A percentile compares a stretch with the other conserved stretches of the same genome.
Evolutionary conservation across 1,284 basidiomycete species (phyloP).

Genomic region (Ganoderma meredithae): DNA sequence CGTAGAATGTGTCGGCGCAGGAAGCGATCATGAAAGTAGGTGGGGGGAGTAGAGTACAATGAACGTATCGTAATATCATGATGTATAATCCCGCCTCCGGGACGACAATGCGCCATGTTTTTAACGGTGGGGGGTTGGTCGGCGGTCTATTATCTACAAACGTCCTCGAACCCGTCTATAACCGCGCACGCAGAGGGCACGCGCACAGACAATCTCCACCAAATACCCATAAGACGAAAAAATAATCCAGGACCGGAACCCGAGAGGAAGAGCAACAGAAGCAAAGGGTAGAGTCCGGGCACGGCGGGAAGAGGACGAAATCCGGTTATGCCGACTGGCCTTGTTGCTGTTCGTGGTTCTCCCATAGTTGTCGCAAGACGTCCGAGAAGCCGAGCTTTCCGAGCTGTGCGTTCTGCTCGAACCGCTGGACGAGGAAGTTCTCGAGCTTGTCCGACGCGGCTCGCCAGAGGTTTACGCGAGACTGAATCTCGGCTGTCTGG

Average conservation of each 20-base stretch:
- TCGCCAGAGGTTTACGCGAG: slow-evolving; percentile 80
- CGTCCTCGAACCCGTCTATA: slow-evolving; percentile 33
- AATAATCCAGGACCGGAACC: slow-evolving; percentile 14
- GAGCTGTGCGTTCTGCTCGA: slow-evolving; percentile 86
- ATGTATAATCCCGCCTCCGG: slow-evolving; percentile 26
- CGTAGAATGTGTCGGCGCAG: slow-evolving; percentile 15
- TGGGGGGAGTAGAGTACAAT: slow-evolving; percentile 37
- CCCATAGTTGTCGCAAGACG: slow-evolving; percentile 80
- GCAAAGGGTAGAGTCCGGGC: not conserved
- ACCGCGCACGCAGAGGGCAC: slow-evolving; percentile 15
- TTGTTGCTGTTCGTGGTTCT: slow-evolving; percentile 54
- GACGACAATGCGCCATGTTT: slow-evolving; percentile 31
- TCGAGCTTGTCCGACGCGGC: slow-evolving; percentile 84
- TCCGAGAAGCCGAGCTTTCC: slow-evolving; percentile 90
- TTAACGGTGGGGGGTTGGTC: slow-evolving; percentile 11
- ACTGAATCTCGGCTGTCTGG: slow-evolving; percentile 88
- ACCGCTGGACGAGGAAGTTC: slow-evolving; percentile 83
- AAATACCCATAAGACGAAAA: slow-evolving; percentile 20
- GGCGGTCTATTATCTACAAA: slow-evolving; percentile 26
- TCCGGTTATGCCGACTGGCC: slow-evolving; percentile 35
- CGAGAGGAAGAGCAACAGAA: slow-evolving; percentile 3
- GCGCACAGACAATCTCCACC: slow-evolving; percentile 13
- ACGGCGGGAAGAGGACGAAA: not conserved
- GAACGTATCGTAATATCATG: slow-evolving; percentile 37
- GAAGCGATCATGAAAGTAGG: slow-evolving; percentile 27